Base-by-base conservation (phyloP, 1,284 basidiomycete species). In the Calocybe gambosa region DNA sequence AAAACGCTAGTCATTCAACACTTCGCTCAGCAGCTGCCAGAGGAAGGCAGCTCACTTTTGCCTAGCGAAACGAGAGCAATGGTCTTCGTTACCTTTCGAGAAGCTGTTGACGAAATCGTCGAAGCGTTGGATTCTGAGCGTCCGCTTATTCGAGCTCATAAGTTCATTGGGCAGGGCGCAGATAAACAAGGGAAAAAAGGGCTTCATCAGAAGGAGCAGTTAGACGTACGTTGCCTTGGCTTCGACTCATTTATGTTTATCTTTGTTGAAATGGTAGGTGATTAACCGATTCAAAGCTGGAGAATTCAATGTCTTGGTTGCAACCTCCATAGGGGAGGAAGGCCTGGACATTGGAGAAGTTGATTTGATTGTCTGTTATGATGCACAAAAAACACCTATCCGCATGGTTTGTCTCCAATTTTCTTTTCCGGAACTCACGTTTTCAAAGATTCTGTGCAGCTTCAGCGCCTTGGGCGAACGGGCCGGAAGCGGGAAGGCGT, bases 301-400 rank as follows among this genome's bases (percentile, higher is more conserved):
- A 25, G 84, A 84, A 47, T 92, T 80, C 65, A 98, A 99, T 57
- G 85, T 98, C 25, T 72, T 99, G 3, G 95, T 99, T 1, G 89
- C 95, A 0, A 99, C 96, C 0, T 96, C 89, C 2, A 93, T 99
- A 49, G 96, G 96, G 23, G 96, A 99, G 68, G 96, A 99, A 65
- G 96, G 96, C 51, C 73, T 99, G n/a, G 96, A 99, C 63, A 99
- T 99, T 48, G 96, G 96, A 39, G 94, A 97, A 60, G 87, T 99
- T n/a, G 96, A 99, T 62, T 75, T 95, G 60, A 96, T 97, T 45
- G 75, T 97, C 35, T 96, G 94, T 60, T 99, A 99, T 64, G 96
- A 99, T 58, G 86, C 94, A 31, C 91, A 94, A 58, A 97, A 95
- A 68, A 92, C 92, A 10, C 89, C 94, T 0, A 93, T 98, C 54